Evolutionary conservation across 148 eudicot species (phyloP), one percentile per base, ranked within the genome.

Genomic region (Cornus kousa): DNA sequence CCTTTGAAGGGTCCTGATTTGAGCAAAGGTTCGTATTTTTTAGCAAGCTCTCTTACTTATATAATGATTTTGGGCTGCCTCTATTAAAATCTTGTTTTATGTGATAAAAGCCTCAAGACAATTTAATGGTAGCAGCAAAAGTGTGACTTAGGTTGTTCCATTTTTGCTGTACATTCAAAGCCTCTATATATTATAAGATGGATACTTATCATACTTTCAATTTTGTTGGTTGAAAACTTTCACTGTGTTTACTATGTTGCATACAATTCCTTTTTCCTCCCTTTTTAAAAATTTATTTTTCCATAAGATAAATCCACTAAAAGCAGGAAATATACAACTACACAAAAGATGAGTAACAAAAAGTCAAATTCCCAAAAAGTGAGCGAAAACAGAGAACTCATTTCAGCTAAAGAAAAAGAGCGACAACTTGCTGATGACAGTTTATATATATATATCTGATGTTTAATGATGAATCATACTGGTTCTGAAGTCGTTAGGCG

Each of bases 1-100:
- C 81, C 20, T 68, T 37, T 33, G 86, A 87, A 72, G 79, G 72
- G 7, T 87, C 83, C 80, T 85, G 79, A 84, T 81, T 40, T 78
- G 33, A 35, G n/a, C 17, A 59, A 53, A 88, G 89, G 90, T 87
- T 77, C 68, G 67, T 78, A 50, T 32, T 77, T 32, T 74, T 24
- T 68, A 40, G 48, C 55, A n/a, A n/a, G 2, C 23, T 46, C 23
- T 46, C 23, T 14, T 2, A 12, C 20, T 17, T 11, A 48, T 3
- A 12, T 13, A 57, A 13, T 57, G 17, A 57, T 17, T 57, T 13
- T 14, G 28, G 28, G 28, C 28, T 28, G 28, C 28, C 28, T 28
- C 28, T 28, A 1, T 5, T 4, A 22, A 8, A n/a, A 11, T 19
- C 50, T 1, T 4, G 37, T 31, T 12, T 11, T 24, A 12, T 53